Evolutionary conservation across 228 moss, liverwort and hornwort genomes (phyloP), one percentile per base, ranked within the genome.

Genomic region (Sphagnum fallax): DNA sequence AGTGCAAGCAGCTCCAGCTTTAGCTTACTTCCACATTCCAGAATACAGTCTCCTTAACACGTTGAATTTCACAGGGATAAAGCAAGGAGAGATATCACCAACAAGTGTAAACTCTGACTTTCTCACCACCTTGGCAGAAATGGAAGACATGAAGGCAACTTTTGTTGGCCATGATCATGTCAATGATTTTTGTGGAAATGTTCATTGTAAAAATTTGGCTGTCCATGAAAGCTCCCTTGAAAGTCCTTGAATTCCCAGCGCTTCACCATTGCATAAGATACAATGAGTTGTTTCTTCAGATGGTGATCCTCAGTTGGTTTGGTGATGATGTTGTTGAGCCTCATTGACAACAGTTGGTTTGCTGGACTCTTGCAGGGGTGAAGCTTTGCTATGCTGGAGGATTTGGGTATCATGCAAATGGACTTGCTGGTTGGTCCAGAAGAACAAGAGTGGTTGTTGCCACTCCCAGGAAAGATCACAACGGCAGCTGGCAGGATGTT

Each of bases 81-180:
- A 89, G 77, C 86, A 94, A 75, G 98, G 94, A 77, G 76, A 77
- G 5, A 87, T 98, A 52, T 87, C 78, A 18, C 90, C 90, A 5
- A 76, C 94, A 52, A 83, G 76, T 14, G 67, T 98, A 12, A 98
- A 98, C 62, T 98, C 98, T 6, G 98, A 94, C 16, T 92, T 92
- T 65, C 80, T 98, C 69, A 77, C 92, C 52, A 79, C 90, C 48
- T 65, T 98, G 67, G 78, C 83, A 16, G 98, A 98, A 72, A 71
- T 49, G 59, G 86, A 88, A 69, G 84, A 92, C 70, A 89, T 98
- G n/a, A 90, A 89, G 84, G 98, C 87, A 32, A 82, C 83, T 52
- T 94, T 93, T 67, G 94, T 90, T 66, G 98, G 98, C 48, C 94
- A 98, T 71, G 98, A 98, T 73, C 98, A 98, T 69, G 72, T 94